Percentiles rank a stretch among this genome's conserved stretches.
These are phyloP conservation scores for Lanmaoa rubissima DNA, from an alignment of 768 basidiomycete species.

Conservation along the genomic window DNA sequence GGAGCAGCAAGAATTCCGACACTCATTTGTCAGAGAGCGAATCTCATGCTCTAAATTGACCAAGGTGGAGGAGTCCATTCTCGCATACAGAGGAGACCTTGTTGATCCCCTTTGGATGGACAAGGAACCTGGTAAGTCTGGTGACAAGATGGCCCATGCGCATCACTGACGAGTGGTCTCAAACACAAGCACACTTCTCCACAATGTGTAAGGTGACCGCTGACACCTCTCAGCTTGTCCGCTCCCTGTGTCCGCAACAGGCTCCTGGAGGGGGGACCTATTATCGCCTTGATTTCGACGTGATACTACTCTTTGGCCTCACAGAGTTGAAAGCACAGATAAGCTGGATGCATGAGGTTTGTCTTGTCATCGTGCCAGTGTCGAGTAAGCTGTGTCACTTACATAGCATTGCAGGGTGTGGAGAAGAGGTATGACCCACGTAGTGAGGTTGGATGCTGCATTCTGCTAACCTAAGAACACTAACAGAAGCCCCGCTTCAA, in stretches of 20 bases:
- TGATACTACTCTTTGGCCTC: constrained; percentile 41
- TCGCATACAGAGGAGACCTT: constrained; percentile 27
- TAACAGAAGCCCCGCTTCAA: constrained; percentile 1
- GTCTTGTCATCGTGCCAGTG: neutral
- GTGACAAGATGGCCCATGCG: too few species aligned
- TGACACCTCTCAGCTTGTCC: constrained; percentile 7
- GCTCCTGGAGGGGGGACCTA: neutral
- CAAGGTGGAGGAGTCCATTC: neutral
- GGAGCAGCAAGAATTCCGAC: constrained; percentile 21
- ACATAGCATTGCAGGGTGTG: constrained; percentile 10
- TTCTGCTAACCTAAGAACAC: neutral
- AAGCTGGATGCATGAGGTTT: constrained; percentile 36
- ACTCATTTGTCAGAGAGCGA: neutral
- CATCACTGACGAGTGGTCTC: neutral
- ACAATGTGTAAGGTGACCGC: constrained; percentile 13
- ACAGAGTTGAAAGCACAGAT: constrained; percentile 47
- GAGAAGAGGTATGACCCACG: neutral
- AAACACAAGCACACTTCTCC: constrained; percentile 2
- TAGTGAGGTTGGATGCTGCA: neutral
- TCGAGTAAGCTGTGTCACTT: neutral
- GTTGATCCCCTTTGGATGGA: constrained; percentile 12
- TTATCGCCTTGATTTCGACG: constrained; percentile 26
- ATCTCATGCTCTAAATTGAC: neutral
- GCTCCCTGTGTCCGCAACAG: neutral
- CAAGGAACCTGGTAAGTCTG: constrained; percentile 8